Base-by-base conservation (phyloP, 2,329 filamentous ascomycete genomes). In the Diaporthe australafricana region DNA sequence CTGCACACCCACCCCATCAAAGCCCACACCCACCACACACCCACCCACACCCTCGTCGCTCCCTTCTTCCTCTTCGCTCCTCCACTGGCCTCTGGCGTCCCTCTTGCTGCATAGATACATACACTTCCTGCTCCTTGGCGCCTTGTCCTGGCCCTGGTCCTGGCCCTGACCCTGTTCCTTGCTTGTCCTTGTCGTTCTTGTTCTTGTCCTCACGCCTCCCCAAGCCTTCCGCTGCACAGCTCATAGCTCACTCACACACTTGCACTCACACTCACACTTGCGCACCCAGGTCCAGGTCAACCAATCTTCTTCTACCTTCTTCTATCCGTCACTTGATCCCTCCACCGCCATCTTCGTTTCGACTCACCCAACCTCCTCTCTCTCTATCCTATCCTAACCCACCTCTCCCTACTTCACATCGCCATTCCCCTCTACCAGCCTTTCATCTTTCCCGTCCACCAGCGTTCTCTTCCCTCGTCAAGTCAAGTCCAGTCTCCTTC, bases 271-370 rank as follows among this genome's bases (percentile, higher is more conserved):
- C 63, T 55, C 63, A 47, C 65, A 40, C 35, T 67, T 53, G 63
- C 47, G 63, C 63, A 67, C 63, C 32, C 48, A 45, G 40, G 22
- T 38, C 30, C 52, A 38, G 42, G 52, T 73, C 72, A 63, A 53
- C 70, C 74, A 70, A 57, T 74, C 62, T 73, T 74, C 70, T 72
- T 74, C 68, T 65, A 65, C 75, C 50, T 69, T 73, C 66, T 70
- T 66, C 42, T 75, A 48, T 70, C 72, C 73, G 65, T 72, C 74
- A 70, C 72, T 71, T 72, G 55, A 73, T 73, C 74, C 73, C 73
- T 71, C 25, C 70, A 69, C 67, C 67, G 67, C 68, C 57, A 47
- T 55, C 63, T 70, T 73, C 50, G 53, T 71, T 68, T 74, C 45
- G 70, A 70, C 72, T 74, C 72, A 52, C 55, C 60, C 67, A 56